Percentiles rank a stretch among this genome's conserved stretches.
These are phyloP conservation scores for Candida hispaniensis DNA, from an alignment of 805 yeast genomes.

Conservation along the genomic window DNA sequence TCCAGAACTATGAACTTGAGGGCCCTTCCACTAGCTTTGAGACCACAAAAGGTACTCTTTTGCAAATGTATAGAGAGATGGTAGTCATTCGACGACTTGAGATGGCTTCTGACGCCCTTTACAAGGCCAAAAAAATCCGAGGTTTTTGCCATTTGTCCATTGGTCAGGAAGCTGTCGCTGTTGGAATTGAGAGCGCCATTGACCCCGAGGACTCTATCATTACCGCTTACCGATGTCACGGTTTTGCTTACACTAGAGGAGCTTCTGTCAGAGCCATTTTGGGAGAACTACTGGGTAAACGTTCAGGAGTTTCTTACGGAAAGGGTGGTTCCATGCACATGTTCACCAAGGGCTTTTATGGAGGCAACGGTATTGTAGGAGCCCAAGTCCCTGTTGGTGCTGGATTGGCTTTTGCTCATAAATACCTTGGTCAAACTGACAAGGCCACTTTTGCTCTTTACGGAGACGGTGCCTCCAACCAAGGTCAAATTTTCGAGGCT, in stretches of 20 bases:
- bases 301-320: conserved; percentile 91
- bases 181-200: conserved; percentile 94
- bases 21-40: conserved; percentile 64
- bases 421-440: conserved; percentile 65
- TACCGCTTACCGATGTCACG: conserved; percentile 98
- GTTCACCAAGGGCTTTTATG: conserved; percentile 91
- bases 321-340: conserved; percentile 99
- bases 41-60: conserved; percentile 67
- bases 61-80: conserved; percentile 97
- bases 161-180: conserved; percentile 99
- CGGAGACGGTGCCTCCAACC: conserved; percentile 99
- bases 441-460: conserved; percentile 74
- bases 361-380: conserved; percentile 99
- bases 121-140: conserved; percentile 96
- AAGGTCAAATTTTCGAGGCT: conserved; percentile 97
- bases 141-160: conserved; percentile 98
- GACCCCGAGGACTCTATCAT: conserved; percentile 76
- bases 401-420: conserved; percentile 97
- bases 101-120: conserved; percentile 96
- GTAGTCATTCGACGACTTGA: conserved; percentile 84
- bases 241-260: conserved; percentile 95
- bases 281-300: conserved; percentile 95
- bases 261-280: conserved; percentile 79
- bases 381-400: conserved; percentile 99
- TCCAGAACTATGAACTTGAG: conserved; percentile 73